Evolutionary conservation across 2,329 filamentous ascomycete species (phyloP).

Genomic region (Paramyrothecium roridum): DNA sequence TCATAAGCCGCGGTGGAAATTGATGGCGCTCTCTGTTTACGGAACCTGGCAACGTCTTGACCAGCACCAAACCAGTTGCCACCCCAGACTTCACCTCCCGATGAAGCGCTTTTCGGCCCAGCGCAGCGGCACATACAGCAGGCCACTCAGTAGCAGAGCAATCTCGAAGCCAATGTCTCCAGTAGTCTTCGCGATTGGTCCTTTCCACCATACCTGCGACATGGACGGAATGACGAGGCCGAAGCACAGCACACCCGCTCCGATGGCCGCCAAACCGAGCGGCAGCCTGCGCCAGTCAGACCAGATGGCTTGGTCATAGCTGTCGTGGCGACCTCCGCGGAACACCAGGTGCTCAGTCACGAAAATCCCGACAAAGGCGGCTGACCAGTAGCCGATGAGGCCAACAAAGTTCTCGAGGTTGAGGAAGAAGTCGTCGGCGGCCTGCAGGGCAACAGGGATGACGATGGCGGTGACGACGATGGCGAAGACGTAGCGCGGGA

Average conservation of each 20-base stretch:
- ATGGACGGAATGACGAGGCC: constrained; percentile 57
- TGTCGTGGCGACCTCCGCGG: constrained; percentile 37
- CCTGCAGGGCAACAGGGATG: constrained; percentile 55
- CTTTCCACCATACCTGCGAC: constrained; percentile 58
- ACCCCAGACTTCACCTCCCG: constrained; percentile 17
- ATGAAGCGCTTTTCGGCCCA: constrained; percentile 37
- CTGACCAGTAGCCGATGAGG: constrained; percentile 58
- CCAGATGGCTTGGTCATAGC: constrained; percentile 46
- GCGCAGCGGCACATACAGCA: constrained; percentile 46
- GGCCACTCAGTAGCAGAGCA: constrained; percentile 49
- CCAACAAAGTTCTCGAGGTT: constrained; percentile 56
- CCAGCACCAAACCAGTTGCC: too few relatives aligned
- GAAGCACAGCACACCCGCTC: constrained; percentile 41
- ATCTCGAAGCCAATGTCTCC: constrained; percentile 67
- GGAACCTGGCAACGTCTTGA: too few relatives aligned
- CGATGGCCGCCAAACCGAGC: constrained; percentile 42
- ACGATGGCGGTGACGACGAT: constrained; percentile 56
- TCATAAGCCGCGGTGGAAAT: too few relatives aligned
- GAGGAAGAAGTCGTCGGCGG: constrained; percentile 53
- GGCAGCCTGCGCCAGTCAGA: constrained; percentile 42
- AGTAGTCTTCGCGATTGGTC: constrained; percentile 55
- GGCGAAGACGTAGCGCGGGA: constrained; percentile 57
- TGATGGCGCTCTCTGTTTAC: too few relatives aligned
- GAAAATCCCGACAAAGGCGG: constrained; percentile 50
- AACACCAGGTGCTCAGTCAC: constrained; percentile 46